Conservation (phyloP, 2,329 filamentous ascomycete species). For the Ophiocordyceps sinensis region DNA sequence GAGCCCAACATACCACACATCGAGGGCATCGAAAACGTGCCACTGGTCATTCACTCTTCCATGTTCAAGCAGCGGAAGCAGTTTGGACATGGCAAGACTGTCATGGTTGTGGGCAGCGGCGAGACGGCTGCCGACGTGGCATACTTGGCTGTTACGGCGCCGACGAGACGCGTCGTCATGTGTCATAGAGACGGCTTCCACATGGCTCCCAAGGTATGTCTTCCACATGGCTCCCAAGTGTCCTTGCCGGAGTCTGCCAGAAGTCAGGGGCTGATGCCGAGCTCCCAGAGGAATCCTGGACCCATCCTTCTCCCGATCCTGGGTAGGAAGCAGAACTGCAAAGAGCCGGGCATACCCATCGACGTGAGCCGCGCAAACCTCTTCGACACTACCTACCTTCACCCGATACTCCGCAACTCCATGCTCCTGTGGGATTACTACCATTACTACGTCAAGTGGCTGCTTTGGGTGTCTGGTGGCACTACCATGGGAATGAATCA, state of each 20-base stretch:
- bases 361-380: conserved; percentile 26
- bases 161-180: conserved; percentile 22
- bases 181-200: conserved; percentile 28
- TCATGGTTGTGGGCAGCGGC: conserved; percentile 26
- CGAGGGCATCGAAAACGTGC: conserved; percentile 19
- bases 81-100: conserved; percentile 21
- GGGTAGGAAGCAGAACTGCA: conserved; percentile 4
- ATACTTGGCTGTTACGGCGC: conserved; percentile 25
- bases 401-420: conserved; percentile 22
- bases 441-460: conserved; percentile 21
- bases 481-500: conserved; percentile 25
- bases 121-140: conserved; percentile 29
- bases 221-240: conserved; percentile 24
- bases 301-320: conserved; percentile 7
- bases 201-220: conserved; percentile 22
- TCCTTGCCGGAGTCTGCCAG: background rate
- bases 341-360: conserved; percentile 21
- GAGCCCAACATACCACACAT: conserved; percentile 22
- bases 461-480: conserved; percentile 18
- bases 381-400: conserved; percentile 31
- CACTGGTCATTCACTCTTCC: conserved; percentile 26
- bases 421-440: conserved; percentile 26
- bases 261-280: conserved; percentile 2
- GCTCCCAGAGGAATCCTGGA: background rate
- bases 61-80: conserved; percentile 23